Percentiles rank a stretch among this genome's conserved stretches.
Evolutionary conservation across 257 asterid species (phyloP).

Genomic region (Galeopsis tetrahit): DNA sequence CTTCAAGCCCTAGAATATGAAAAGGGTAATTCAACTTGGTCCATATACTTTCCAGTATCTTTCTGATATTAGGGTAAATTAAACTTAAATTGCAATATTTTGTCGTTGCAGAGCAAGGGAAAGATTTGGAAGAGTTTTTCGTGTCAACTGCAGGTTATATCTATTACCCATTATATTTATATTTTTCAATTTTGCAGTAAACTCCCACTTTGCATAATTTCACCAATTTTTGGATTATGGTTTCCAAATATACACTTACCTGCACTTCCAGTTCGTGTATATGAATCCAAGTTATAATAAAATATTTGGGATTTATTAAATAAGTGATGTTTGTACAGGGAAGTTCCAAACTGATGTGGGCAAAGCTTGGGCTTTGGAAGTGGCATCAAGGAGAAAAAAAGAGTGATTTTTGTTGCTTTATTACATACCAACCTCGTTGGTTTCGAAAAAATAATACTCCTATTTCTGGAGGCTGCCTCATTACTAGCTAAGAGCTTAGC

Average conservation of each 20-base stretch:
- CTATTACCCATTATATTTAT: too few species aligned
- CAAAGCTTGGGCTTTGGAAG: conserved; percentile 90
- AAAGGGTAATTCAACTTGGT: conserved; percentile 56
- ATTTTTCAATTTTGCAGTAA: too few species aligned
- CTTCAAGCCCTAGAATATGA: conserved; percentile 97
- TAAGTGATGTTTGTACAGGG: conserved; percentile 48
- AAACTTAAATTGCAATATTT: conserved; percentile 21
- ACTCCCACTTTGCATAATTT: neutral
- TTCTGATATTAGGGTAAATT: conserved; percentile 3
- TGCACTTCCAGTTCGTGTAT: neutral
- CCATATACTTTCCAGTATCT: conserved; percentile 23
- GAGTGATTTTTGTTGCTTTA: conserved; percentile 13
- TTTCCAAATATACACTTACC: neutral
- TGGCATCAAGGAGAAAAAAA: conserved; percentile 78
- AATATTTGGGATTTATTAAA: neutral
- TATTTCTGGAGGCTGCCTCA: conserved; percentile 6
- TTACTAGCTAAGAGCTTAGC: neutral
- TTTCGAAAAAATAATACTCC: neutral
- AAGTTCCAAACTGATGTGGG: conserved; percentile 94
- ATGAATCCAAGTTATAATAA: neutral
- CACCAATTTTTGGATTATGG: neutral
- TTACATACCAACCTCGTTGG: neutral
- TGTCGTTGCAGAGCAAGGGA: conserved; percentile 74
- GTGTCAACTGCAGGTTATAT: conserved; percentile 78
- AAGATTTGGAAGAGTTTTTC: conserved; percentile 85